These are phyloP conservation scores for Spathaspora gorwiae DNA, from an alignment of 805 yeast genomes.

Conservation along the genomic window DNA sequence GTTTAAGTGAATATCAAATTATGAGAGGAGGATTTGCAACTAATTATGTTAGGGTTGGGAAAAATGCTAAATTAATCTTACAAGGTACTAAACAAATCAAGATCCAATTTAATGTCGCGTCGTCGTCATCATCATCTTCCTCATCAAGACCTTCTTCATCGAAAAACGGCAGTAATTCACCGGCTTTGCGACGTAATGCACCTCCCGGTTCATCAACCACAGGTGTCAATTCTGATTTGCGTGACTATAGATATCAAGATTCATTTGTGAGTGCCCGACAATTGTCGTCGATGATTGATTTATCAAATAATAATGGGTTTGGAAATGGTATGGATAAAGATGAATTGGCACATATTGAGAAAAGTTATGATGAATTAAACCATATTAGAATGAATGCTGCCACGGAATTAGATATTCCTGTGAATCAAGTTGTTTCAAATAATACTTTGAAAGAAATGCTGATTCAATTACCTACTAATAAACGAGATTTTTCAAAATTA, in stretches of 20 bases:
- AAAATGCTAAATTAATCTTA: conserved; percentile 47
- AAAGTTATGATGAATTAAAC: conserved; percentile 32
- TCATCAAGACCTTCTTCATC: not conserved
- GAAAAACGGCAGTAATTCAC: not conserved
- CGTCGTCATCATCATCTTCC: no score
- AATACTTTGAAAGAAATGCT: conserved; percentile 52
- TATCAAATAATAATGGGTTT: conserved; percentile 15
- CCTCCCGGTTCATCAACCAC: not conserved
- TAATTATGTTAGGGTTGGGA: conserved; percentile 66
- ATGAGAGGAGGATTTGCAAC: conserved; percentile 77
- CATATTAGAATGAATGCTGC: conserved; percentile 40
- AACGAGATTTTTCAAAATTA: conserved; percentile 41
- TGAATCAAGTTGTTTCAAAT: conserved; percentile 21
- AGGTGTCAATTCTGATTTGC: not conserved
- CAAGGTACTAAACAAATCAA: conserved; percentile 40
- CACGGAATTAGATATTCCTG: conserved; percentile 32
- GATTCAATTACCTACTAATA: conserved; percentile 46
- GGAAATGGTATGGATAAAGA: conserved; percentile 14
- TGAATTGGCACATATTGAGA: conserved; percentile 17
- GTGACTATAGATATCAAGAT: conserved; percentile 15
- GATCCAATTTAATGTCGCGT: conserved; percentile 43
- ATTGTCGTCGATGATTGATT: conserved; percentile 12
- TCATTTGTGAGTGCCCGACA: conserved; percentile 16
- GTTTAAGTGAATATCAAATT: conserved; percentile 66
- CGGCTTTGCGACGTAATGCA: not conserved